These are phyloP conservation scores for Basidiobolus meristosporus DNA, from an alignment of 371 early-diverging fungal species.

Conservation along the genomic window DNA sequence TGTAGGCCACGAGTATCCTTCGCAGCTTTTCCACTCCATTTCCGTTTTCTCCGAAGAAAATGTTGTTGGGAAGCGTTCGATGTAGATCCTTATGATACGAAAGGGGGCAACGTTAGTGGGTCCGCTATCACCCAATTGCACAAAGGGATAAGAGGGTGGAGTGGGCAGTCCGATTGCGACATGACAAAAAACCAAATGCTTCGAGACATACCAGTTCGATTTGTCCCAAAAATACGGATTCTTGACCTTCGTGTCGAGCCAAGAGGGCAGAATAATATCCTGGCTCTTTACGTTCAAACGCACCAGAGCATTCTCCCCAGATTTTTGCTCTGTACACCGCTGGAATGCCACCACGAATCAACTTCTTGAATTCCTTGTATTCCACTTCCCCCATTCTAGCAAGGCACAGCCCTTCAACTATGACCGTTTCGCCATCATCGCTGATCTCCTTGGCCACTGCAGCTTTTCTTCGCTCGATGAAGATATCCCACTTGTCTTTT, in stretches of 20 bases:
- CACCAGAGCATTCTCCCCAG: slow-evolving; percentile 15
- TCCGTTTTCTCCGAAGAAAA: slow-evolving; percentile 11
- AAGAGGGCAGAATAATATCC: slow-evolving; percentile 12
- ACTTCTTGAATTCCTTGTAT: slow-evolving; percentile 10
- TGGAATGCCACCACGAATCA: slow-evolving; percentile 14
- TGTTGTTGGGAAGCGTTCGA: slow-evolving; percentile 14
- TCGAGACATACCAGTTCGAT: slow-evolving; percentile 17
- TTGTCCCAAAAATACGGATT: slow-evolving; percentile 10
- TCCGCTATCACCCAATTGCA: not conserved
- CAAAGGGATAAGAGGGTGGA: too few species aligned
- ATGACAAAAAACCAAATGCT: too few species aligned
- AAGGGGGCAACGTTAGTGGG: not conserved
- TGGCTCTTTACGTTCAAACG: slow-evolving; percentile 9
- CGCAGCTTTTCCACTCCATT: slow-evolving; percentile 12
- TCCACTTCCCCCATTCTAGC: slow-evolving; percentile 9
- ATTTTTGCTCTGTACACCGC: slow-evolving; percentile 4
- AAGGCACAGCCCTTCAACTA: too few species aligned
- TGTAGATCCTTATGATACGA: slow-evolving; percentile 8
- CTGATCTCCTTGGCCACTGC: too few species aligned
- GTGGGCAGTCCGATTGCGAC: too few species aligned
- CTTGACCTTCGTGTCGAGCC: slow-evolving; percentile 2
- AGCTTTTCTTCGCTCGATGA: too few species aligned
- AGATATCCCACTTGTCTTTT: too few species aligned
- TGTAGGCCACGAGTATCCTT: slow-evolving; percentile 12
- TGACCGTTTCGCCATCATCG: too few species aligned